These are phyloP conservation scores for Magnaporthiopsis rhizophila DNA, from an alignment of 2,329 filamentous ascomycete species.

Conservation along the genomic window DNA sequence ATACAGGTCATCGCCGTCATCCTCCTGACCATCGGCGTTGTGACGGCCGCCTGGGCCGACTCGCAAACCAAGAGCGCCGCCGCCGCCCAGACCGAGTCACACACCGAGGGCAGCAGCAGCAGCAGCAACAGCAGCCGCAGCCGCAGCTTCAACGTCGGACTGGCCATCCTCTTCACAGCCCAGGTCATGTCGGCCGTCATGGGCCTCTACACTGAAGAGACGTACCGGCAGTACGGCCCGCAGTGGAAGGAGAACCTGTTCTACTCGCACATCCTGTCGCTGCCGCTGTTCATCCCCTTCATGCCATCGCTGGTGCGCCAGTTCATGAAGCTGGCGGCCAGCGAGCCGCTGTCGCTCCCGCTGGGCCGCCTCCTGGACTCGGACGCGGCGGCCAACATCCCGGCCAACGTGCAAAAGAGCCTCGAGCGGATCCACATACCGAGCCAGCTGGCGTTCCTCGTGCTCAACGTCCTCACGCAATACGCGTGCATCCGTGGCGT, in stretches of 20 bases:
- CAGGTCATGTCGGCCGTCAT: slow-evolving; percentile 89
- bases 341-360: slow-evolving; percentile 47
- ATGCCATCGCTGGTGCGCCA: slow-evolving; percentile 56
- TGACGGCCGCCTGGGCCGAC: slow-evolving; percentile 85
- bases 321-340: slow-evolving; percentile 54
- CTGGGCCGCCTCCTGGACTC: background rate
- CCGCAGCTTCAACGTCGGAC: slow-evolving; percentile 55
- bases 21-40: slow-evolving; percentile 77
- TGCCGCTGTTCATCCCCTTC: slow-evolving; percentile 71
- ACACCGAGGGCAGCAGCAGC: slow-evolving; percentile 13
- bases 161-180: slow-evolving; percentile 76
- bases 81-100: slow-evolving; percentile 13
- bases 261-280: slow-evolving; percentile 69
- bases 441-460: slow-evolving; percentile 62
- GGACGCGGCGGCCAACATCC: slow-evolving; percentile 19
- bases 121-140: slow-evolving; percentile 10
- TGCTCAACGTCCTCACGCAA: slow-evolving; percentile 78
- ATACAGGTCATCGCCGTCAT: slow-evolving; percentile 76
- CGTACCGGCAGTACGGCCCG: slow-evolving; percentile 76
- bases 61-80: slow-evolving; percentile 65
- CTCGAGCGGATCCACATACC: slow-evolving; percentile 42
- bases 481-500: slow-evolving; percentile 93
- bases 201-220: slow-evolving; percentile 89
- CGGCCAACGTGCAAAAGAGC: slow-evolving; percentile 27
- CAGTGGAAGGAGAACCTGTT: slow-evolving; percentile 96